phyloP scores from a whole-genome alignment of 176 grass and related monocot genomes.

The Musa acuminata region DNA sequence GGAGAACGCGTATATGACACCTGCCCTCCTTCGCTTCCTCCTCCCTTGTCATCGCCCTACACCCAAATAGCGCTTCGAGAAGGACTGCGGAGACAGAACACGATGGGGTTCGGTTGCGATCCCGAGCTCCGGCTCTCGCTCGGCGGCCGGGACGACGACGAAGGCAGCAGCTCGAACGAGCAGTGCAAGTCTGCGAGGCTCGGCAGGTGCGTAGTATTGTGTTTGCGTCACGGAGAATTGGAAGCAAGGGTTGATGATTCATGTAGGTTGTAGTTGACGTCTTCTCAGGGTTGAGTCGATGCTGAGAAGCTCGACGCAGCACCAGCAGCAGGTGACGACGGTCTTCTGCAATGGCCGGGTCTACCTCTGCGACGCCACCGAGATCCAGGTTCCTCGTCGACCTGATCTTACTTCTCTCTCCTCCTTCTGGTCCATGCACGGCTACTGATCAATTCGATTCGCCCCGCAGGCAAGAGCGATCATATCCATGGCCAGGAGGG shows the following conservation, averaged over 20 bases:
- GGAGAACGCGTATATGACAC: not conserved
- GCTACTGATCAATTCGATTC: no score
- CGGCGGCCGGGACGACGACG: not conserved
- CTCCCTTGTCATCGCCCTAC: no score
- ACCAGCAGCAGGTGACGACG: slow-evolving; percentile 31
- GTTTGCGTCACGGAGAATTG: not conserved
- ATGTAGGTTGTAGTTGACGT: not conserved
- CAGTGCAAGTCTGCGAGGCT: not conserved
- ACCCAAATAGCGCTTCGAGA: no score
- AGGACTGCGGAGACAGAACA: no score
- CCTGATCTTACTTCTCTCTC: not conserved
- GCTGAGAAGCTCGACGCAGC: not conserved
- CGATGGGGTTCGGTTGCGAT: not conserved
- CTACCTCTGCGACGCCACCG: slow-evolving; percentile 53
- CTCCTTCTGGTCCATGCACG: not conserved
- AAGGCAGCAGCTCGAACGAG: not conserved
- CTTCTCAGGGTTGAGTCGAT: slow-evolving; percentile 1
- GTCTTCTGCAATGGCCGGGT: slow-evolving; percentile 60
- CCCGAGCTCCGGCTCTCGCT: slow-evolving; percentile 41
- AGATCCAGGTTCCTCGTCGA: slow-evolving; percentile 38
- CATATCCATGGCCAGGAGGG: slow-evolving; percentile 60
- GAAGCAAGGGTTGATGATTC: not conserved
- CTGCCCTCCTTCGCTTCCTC: not conserved
- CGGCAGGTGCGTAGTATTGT: not conserved
- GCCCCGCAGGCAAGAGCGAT: slow-evolving; percentile 40